Evolutionary conservation across 1,284 basidiomycete genomes (phyloP), one percentile per base, ranked within the genome.

Genomic region (Golubevia sp.): DNA sequence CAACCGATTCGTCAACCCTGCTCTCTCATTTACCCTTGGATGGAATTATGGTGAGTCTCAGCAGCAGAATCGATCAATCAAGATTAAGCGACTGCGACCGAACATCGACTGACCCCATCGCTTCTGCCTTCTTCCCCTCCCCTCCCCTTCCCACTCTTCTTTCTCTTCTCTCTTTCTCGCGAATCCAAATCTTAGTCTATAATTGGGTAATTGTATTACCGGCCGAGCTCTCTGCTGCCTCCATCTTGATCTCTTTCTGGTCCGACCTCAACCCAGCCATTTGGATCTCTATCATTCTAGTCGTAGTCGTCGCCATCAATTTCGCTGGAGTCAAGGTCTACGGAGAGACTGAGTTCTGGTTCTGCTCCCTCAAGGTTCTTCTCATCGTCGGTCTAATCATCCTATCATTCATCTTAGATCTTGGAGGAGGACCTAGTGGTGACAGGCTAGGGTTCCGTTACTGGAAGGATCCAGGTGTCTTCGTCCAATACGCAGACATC

Each of bases 1-100:
- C 2, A 89, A 89, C 68, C 89, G 91, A 50, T 92, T 92, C 78
- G 90, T 93, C 25, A 89, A 92, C 76, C 89, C 90, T 3, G 90
- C 92, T 1, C 87, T 93, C 64, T 90, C 90, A 0, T 76, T 80
- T 50, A 68, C 76, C 20, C 68, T 82, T 8, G 77, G 69, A 18
- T 77, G 88, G 91, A 15, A 59, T 91, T 88, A 91, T 91, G 63
- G 8, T 93, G 90, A 90, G 90, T 91, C 75, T 92, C 5, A 56
- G 49, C 30, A 44, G 26, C 25, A 48, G 52, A 51, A 63, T 62
- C 51, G 56, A 53, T 1, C 54, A 54, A 49, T 54, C 44, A 23
- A 62, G 92, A 79, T 81, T 71, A 62, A 83, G 78, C 67, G 72
- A 71, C 51, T 78, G 70, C 61, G 63, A 63, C 26, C 62, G 67